Evolutionary conservation across 306 rosid genomes (phyloP).

Genomic region (Prunus fruticosa): DNA sequence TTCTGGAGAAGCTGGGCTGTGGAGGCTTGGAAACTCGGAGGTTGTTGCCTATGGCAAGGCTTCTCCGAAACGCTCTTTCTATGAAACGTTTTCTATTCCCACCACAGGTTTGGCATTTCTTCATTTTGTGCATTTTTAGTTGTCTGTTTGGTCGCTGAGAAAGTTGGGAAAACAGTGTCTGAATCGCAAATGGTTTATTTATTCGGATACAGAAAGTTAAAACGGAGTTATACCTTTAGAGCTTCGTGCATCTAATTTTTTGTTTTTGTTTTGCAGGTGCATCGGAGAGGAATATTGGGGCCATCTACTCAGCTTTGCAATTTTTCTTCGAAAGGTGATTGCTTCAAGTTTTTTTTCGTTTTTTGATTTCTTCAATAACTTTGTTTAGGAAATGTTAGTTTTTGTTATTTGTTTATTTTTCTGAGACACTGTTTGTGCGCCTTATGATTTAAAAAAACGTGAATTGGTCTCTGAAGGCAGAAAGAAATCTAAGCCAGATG

Average conservation of each 20-base stretch:
- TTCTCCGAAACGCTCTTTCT: conserved; percentile 52
- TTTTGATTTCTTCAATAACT: neutral
- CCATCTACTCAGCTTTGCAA: conserved; percentile 43
- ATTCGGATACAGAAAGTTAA: neutral
- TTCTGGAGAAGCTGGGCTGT: neutral
- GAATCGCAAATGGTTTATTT: neutral
- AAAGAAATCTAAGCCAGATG: conserved; percentile 66
- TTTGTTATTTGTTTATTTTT: neutral
- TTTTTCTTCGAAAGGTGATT: conserved; percentile 73
- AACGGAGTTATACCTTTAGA: neutral
- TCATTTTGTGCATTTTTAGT: neutral
- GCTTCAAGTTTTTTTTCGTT: neutral
- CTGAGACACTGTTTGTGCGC: neutral
- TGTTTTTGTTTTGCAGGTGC: conserved; percentile 42
- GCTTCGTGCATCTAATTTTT: conserved; percentile 17
- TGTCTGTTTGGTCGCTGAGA: conserved; percentile 10
- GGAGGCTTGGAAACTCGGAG: conserved; percentile 6
- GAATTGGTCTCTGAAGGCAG: conserved; percentile 44
- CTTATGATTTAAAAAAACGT: conserved; percentile 2
- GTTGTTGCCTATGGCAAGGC: conserved; percentile 57
- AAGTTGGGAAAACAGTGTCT: neutral
- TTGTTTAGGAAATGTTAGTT: neutral
- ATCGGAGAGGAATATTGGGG: conserved; percentile 46
- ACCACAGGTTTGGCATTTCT: conserved; percentile 44
- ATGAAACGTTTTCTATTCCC: conserved; percentile 44